Percentiles rank a stretch among this genome's conserved stretches.
phyloP scores from a whole-genome alignment of 2,329 filamentous ascomycete genomes.

The Trichoderma cornu-damae region DNA sequence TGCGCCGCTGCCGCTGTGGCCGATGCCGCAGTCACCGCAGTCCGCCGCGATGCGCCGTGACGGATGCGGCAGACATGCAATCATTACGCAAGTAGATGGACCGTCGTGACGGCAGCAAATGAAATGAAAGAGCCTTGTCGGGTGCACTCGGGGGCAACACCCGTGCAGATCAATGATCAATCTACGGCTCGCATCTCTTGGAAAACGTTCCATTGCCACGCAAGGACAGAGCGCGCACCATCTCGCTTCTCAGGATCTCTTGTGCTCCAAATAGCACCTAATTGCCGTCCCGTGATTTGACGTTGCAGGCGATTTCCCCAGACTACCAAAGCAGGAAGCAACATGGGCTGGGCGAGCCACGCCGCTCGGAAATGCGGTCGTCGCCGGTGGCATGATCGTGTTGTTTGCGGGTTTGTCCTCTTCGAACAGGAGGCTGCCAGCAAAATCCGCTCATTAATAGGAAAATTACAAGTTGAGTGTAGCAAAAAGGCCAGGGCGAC shows the following conservation, averaged over 20 bases:
- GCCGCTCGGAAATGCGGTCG: not conserved
- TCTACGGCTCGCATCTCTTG: not conserved
- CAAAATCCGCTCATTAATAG: slow-evolving; percentile 2
- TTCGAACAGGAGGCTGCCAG: not conserved
- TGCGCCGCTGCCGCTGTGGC: not conserved
- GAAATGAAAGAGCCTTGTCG: not conserved
- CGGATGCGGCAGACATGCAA: no score
- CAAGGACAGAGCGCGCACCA: not conserved
- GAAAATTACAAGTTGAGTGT: slow-evolving; percentile 1
- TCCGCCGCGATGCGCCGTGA: not conserved
- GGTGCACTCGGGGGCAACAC: not conserved
- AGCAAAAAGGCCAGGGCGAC: no score
- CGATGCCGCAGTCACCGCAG: slow-evolving; percentile 14
- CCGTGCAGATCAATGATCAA: not conserved
- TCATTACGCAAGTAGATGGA: no score
- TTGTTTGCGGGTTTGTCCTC: not conserved
- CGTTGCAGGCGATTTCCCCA: not conserved
- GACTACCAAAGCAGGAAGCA: not conserved
- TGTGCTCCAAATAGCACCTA: not conserved
- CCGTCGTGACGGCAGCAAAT: not conserved
- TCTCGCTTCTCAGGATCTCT: not conserved
- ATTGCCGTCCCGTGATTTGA: not conserved
- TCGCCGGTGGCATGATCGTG: slow-evolving; percentile 6
- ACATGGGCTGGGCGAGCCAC: not conserved
- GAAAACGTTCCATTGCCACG: not conserved